Conservation (phyloP, 352 stramenopile genomes). For the Phytophthora sansomeana region DNA sequence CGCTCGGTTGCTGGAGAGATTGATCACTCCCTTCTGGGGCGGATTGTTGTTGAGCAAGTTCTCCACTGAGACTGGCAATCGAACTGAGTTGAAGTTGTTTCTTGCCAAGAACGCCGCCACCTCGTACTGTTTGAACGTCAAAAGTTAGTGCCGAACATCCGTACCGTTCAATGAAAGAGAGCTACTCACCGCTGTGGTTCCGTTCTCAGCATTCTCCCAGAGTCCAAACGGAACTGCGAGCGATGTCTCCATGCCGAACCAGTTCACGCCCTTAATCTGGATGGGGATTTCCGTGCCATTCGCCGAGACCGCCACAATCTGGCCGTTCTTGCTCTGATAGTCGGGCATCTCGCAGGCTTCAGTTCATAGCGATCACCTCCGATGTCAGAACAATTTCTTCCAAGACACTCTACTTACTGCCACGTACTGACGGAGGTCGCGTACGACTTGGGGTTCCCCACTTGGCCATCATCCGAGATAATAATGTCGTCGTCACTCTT, state of each 20-base stretch:
- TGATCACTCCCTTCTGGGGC: conserved; percentile 69
- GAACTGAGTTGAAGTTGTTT: conserved; percentile 88
- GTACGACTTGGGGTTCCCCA: conserved; percentile 78
- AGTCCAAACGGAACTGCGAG: conserved; percentile 75
- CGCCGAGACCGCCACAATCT: conserved; percentile 57
- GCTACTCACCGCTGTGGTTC: conserved; percentile 60
- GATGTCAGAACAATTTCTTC: conserved; percentile 1
- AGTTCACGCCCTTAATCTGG: conserved; percentile 82
- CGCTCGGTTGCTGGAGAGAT: conserved; percentile 72
- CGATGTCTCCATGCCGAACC: conserved; percentile 82
- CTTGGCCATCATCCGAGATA: conserved; percentile 58
- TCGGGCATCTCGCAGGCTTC: conserved; percentile 69
- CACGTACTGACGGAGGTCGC: conserved; percentile 44
- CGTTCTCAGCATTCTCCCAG: conserved; percentile 80
- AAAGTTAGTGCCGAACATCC: background rate
- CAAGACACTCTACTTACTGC: background rate
- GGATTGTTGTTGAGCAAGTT: conserved; percentile 75
- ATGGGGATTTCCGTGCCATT: conserved; percentile 79
- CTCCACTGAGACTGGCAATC: conserved; percentile 71
- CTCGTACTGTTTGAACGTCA: conserved; percentile 56
- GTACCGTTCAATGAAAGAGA: background rate
- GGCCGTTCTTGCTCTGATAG: conserved; percentile 17
- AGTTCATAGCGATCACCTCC: background rate
- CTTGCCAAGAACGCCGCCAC: conserved; percentile 77
- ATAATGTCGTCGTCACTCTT: conserved; percentile 42